A percentile compares a stretch with the other conserved stretches of the same genome.
These are phyloP conservation scores for Penicillium thymicola DNA, from an alignment of 2,329 filamentous ascomycete species.

Conservation along the genomic window DNA sequence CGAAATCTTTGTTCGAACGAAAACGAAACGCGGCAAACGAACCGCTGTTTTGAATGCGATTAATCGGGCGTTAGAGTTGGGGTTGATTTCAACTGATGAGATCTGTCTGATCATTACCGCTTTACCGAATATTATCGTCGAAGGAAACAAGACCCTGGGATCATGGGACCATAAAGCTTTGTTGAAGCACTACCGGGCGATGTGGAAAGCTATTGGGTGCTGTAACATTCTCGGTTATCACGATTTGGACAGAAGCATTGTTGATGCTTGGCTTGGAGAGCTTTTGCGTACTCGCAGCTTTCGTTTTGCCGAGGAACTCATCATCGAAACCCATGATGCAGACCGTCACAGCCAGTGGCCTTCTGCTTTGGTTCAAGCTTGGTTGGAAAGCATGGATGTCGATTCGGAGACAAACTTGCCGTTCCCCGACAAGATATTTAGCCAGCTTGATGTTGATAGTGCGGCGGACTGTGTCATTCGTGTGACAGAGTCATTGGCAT, in stretches of 20 bases:
- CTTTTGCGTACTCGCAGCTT: constrained; percentile 22
- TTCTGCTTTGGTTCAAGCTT: constrained; percentile 27
- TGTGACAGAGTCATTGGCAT: constrained; percentile 32
- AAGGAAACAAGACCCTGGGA: constrained; percentile 13
- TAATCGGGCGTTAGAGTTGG: constrained; percentile 33
- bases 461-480: constrained; percentile 29
- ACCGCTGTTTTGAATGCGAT: constrained; percentile 26
- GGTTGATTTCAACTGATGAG: constrained; percentile 34
- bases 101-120: constrained; percentile 31
- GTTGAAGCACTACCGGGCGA: constrained; percentile 24
- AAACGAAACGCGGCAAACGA: constrained; percentile 17
- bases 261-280: constrained; percentile 33
- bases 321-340: constrained; percentile 27
- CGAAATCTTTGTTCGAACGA: constrained; percentile 22
- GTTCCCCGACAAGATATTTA: constrained; percentile 22
- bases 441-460: constrained; percentile 22
- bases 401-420: constrained; percentile 6
- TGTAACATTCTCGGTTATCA: constrained; percentile 35
- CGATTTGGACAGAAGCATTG: constrained; percentile 31
- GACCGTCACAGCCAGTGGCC: constrained; percentile 20
- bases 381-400: constrained; percentile 19
- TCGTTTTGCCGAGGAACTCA: constrained; percentile 29
- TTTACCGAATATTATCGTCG: constrained; percentile 22
- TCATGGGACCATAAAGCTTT: constrained; percentile 17
- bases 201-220: constrained; percentile 39